Percentiles rank a stretch among this genome's conserved stretches.
These are phyloP conservation scores for Dictyostelium citrinum DNA, from an alignment of 78 protist genomes.

Conservation along the genomic window DNA sequence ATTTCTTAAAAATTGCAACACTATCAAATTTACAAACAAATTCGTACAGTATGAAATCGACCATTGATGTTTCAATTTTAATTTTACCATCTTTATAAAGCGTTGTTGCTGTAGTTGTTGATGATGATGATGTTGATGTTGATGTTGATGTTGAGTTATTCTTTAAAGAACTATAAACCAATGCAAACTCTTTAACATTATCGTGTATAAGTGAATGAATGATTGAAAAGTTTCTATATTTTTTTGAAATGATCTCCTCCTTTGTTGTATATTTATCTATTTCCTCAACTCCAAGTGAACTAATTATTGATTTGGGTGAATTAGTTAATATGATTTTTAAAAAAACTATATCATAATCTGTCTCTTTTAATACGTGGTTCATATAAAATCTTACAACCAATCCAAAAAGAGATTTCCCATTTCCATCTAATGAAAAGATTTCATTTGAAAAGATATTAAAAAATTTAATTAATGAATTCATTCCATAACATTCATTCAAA, in stretches of 20 bases:
- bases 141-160: no score
- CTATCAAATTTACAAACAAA: not conserved
- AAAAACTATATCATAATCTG: no score
- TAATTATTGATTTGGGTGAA: no score
- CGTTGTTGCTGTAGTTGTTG: no score
- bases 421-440: not conserved
- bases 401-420: not conserved
- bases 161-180: not conserved
- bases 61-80: not conserved
- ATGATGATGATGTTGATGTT: no score
- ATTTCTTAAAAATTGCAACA: not conserved
- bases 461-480: not conserved
- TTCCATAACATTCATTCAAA: not conserved
- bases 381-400: no score
- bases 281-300: no score
- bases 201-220: not conserved
- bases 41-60: not conserved
- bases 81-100: not conserved
- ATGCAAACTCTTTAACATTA: not conserved
- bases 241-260: not conserved
- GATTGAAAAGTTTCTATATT: not conserved
- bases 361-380: no score
- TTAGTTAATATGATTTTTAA: no score
- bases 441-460: not conserved
- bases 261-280: not conserved